Evolutionary conservation across 805 yeast species (phyloP).

Genomic region (Komagataella kurtzmanii): DNA sequence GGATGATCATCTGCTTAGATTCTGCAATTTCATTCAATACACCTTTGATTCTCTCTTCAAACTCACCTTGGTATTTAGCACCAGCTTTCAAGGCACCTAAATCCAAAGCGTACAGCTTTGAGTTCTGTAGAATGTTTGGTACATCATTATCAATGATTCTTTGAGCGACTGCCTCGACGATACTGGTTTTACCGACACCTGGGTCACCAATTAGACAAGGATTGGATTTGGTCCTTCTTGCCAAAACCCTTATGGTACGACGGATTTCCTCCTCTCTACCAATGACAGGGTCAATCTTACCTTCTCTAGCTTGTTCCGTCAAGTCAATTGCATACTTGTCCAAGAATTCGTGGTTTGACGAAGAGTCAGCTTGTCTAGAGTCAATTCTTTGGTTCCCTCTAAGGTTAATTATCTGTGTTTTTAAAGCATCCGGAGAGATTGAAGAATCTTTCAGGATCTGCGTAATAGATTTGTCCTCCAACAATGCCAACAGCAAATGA

Average conservation of each 20-base stretch:
- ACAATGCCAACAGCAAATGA: constrained; percentile 72
- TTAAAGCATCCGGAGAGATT: constrained; percentile 57
- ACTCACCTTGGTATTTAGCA: constrained; percentile 97
- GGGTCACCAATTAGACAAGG: constrained; percentile 98
- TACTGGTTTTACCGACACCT: constrained; percentile 98
- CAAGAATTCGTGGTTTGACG: constrained; percentile 71
- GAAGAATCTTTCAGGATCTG: constrained; percentile 58
- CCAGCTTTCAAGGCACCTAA: constrained; percentile 97
- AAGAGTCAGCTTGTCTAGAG: constrained; percentile 86
- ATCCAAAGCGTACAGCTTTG: constrained; percentile 79
- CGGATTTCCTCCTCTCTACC: constrained; percentile 98
- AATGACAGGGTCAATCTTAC: constrained; percentile 94
- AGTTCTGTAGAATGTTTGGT: constrained; percentile 71
- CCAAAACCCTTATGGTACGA: constrained; percentile 84
- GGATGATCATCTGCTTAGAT: constrained; percentile 70
- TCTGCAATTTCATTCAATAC: constrained; percentile 89
- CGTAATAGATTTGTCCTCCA: constrained; percentile 66
- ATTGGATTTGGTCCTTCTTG: constrained; percentile 95
- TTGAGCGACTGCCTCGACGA: constrained; percentile 98
- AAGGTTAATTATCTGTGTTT: constrained; percentile 62
- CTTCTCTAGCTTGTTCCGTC: constrained; percentile 87
- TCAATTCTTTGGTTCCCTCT: constrained; percentile 91
- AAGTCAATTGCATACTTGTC: constrained; percentile 85
- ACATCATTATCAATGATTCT: constrained; percentile 93
- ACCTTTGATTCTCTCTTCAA: constrained; percentile 95